Conservation (phyloP, 495 filamentous ascomycete species). For the Pseudotulostoma volvatum region DNA sequence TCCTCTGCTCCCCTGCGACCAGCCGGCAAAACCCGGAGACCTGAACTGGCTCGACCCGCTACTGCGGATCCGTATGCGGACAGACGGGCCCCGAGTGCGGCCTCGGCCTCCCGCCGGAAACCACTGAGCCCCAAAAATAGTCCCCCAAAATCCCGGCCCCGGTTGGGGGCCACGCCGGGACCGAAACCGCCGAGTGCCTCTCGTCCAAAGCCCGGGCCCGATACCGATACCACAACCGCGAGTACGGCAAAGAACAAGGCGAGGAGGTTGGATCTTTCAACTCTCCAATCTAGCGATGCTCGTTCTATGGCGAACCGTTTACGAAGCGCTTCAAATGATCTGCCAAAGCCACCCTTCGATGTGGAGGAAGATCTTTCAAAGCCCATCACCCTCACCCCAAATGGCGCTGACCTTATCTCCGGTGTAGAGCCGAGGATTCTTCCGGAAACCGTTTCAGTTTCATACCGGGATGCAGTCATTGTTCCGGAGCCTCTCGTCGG, state of each 20-base stretch:
- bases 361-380: neutral
- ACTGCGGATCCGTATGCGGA: slow-evolving; percentile 42
- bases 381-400: neutral
- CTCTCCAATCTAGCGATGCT: slow-evolving; percentile 15
- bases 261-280: slow-evolving; percentile 25
- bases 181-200: slow-evolving; percentile 13
- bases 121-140: slow-evolving; percentile 24
- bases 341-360: neutral
- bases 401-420: neutral
- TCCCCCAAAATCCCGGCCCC: slow-evolving; percentile 23
- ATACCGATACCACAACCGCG: slow-evolving; percentile 11
- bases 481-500: neutral
- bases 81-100: slow-evolving; percentile 17
- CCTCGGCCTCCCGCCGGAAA: slow-evolving; percentile 13
- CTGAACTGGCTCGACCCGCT: slow-evolving; percentile 36
- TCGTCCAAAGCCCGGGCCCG: slow-evolving; percentile 18
- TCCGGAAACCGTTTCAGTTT: neutral
- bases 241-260: slow-evolving; percentile 20
- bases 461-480: neutral
- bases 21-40: slow-evolving; percentile 25
- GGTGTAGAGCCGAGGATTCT: neutral
- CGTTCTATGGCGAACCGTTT: slow-evolving; percentile 9
- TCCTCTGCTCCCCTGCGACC: slow-evolving; percentile 45
- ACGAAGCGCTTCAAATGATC: slow-evolving; percentile 16
- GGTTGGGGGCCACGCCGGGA: slow-evolving; percentile 15